Percentiles rank a stretch among this genome's conserved stretches.
These are phyloP conservation scores for Ophiocordyceps camponoti-rufipedis DNA, from an alignment of 2,329 filamentous ascomycete species.

Conservation along the genomic window DNA sequence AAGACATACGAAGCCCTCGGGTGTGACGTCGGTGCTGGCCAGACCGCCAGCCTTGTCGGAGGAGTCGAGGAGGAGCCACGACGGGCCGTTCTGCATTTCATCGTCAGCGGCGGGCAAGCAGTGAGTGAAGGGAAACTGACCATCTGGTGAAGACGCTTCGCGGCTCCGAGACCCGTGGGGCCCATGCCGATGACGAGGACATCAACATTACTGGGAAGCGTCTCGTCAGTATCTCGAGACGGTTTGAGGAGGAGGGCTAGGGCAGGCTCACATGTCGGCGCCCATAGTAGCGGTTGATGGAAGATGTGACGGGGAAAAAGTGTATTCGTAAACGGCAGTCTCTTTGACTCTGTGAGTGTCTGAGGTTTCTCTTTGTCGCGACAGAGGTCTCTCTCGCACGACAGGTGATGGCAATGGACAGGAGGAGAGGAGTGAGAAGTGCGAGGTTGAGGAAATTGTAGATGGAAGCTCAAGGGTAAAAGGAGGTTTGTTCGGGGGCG, in stretches of 20 bases:
- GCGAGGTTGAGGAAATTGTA: neutral
- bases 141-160: constrained; percentile 93
- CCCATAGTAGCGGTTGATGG: constrained; percentile 12
- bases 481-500: neutral
- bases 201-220: constrained; percentile 58
- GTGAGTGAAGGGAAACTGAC: constrained; percentile 32
- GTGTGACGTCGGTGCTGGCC: constrained; percentile 84
- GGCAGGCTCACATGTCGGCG: constrained; percentile 18
- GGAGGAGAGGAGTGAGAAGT: neutral
- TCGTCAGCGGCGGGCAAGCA: constrained; percentile 7
- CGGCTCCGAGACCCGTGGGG: constrained; percentile 91
- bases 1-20: constrained; percentile 83
- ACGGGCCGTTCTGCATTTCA: constrained; percentile 57
- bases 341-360: too few relatives aligned
- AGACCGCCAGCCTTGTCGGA: constrained; percentile 88
- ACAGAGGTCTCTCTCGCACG: neutral
- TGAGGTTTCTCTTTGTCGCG: neutral
- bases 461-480: neutral
- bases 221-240: constrained; percentile 4
- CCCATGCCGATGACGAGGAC: constrained; percentile 96
- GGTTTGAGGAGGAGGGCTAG: neutral
- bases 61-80: constrained; percentile 90
- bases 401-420: constrained; percentile 1
- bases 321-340: neutral
- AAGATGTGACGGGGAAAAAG: neutral